Conservation (phyloP, 495 filamentous ascomycete genomes). For the Penicillium simplicissimum region DNA sequence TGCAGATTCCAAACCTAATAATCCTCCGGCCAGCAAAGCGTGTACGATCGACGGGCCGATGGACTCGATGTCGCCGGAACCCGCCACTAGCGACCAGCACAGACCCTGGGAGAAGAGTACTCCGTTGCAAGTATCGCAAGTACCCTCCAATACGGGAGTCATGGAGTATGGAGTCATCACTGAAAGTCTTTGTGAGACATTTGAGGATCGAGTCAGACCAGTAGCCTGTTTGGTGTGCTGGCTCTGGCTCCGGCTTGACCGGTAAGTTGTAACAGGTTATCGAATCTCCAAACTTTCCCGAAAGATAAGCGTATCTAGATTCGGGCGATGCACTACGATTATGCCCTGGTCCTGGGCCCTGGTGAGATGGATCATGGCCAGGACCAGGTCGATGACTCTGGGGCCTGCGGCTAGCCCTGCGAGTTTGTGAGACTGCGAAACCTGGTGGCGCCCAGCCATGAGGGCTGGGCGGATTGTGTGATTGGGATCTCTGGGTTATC, state of each 20-base stretch:
- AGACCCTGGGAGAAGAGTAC: constrained; percentile 8
- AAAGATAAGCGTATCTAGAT: constrained; percentile 7
- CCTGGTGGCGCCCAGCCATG: neutral
- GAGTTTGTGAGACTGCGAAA: neutral
- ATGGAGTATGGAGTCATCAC: too few relatives aligned
- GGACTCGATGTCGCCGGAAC: constrained; percentile 2
- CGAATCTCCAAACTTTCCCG: neutral
- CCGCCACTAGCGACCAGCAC: constrained; percentile 11
- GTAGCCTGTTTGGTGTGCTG: too few relatives aligned
- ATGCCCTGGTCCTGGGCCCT: neutral
- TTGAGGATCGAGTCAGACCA: neutral
- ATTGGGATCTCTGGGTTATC: neutral
- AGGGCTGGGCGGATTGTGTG: neutral
- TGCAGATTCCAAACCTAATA: constrained; percentile 6
- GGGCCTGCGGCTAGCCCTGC: constrained; percentile 2
- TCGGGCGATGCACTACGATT: neutral
- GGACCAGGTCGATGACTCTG: neutral
- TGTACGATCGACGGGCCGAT: constrained; percentile 14
- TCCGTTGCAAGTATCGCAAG: neutral
- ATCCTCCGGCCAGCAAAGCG: constrained; percentile 7
- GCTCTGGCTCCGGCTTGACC: neutral
- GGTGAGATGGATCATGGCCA: neutral
- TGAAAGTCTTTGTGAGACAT: neutral
- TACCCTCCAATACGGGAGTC: neutral
- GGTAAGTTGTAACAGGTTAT: neutral